A percentile compares a stretch with the other conserved stretches of the same genome.
These are phyloP conservation scores for Ophiognomonia clavigignenti-juglandacearum DNA, from an alignment of 2,329 filamentous ascomycete species.

Conservation along the genomic window DNA sequence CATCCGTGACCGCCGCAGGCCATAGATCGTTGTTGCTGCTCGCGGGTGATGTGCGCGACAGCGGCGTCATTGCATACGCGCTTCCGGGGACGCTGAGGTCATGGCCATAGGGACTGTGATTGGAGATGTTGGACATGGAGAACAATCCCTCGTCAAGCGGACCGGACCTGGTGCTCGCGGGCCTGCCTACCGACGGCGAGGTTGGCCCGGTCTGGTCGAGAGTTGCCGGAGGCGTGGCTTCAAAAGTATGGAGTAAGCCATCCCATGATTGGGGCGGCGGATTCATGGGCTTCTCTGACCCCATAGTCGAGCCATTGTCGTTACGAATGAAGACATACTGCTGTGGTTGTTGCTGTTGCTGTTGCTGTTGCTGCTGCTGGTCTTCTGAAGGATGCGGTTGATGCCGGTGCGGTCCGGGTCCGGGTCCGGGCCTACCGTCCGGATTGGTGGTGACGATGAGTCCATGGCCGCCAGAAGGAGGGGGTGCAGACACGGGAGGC, in stretches of 20 bases:
- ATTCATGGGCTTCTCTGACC: conserved; percentile 2
- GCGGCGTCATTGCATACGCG: too few species aligned
- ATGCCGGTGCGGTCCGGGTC: too few species aligned
- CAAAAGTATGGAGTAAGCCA: conserved; percentile 6
- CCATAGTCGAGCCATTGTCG: not conserved
- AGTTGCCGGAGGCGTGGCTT: not conserved
- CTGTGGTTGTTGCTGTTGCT: conserved; percentile 4
- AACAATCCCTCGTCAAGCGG: conserved; percentile 6
- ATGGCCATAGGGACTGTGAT: conserved; percentile 1
- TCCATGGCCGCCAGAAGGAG: not conserved
- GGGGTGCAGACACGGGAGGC: not conserved
- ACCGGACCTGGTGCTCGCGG: conserved; percentile 4
- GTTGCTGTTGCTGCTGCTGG: conserved; percentile 4
- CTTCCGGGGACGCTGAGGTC: conserved; percentile 1
- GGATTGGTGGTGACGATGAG: not conserved
- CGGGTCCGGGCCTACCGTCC: not conserved
- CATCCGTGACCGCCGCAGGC: conserved; percentile 9
- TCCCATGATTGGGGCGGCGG: conserved; percentile 5
- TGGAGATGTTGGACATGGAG: conserved; percentile 1
- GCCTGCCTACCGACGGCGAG: conserved; percentile 4
- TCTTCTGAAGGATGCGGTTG: not conserved
- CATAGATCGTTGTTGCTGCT: conserved; percentile 10
- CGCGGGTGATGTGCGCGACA: conserved; percentile 1
- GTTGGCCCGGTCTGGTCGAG: not conserved
- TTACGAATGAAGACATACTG: conserved; percentile 7